These are phyloP conservation scores for Tylopilus sp. DNA, from an alignment of 1,284 basidiomycete species.

Conservation along the genomic window DNA sequence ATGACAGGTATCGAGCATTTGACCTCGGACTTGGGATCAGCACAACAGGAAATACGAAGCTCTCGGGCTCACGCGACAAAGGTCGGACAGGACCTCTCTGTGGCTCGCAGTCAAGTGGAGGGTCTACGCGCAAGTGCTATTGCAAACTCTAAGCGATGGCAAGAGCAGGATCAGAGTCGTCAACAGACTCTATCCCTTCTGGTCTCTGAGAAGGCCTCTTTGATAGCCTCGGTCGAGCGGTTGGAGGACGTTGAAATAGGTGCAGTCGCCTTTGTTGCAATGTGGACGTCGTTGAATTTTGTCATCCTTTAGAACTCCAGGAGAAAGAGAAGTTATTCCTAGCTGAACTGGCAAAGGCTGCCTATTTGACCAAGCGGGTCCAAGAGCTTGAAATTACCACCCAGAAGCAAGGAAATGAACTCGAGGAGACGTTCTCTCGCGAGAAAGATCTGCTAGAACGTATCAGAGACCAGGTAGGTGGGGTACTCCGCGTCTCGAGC, in stretches of 20 bases:
- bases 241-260: constrained; percentile 49
- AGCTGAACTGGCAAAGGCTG: constrained; percentile 41
- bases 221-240: constrained; percentile 52
- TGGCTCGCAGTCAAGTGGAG: constrained; percentile 20
- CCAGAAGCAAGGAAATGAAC: constrained; percentile 38
- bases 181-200: constrained; percentile 63
- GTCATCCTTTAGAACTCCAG: constrained; percentile 42
- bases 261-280: constrained; percentile 27
- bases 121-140: constrained; percentile 15
- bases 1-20: constrained; percentile 20
- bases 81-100: constrained; percentile 24
- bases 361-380: constrained; percentile 41
- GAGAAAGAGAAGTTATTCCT: constrained; percentile 43
- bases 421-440: constrained; percentile 36
- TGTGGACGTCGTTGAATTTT: background rate
- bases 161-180: constrained; percentile 47
- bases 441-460: constrained; percentile 58
- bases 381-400: constrained; percentile 41
- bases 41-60: constrained; percentile 11
- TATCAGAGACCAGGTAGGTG: constrained; percentile 57
- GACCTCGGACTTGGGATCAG: constrained; percentile 16
- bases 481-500: background rate
- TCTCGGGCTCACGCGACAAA: constrained; percentile 10
- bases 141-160: constrained; percentile 18
- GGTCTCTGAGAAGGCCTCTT: constrained; percentile 64